These are phyloP conservation scores for Aspergillus intermedius DNA, from an alignment of 2,329 filamentous ascomycete species.

Conservation along the genomic window DNA sequence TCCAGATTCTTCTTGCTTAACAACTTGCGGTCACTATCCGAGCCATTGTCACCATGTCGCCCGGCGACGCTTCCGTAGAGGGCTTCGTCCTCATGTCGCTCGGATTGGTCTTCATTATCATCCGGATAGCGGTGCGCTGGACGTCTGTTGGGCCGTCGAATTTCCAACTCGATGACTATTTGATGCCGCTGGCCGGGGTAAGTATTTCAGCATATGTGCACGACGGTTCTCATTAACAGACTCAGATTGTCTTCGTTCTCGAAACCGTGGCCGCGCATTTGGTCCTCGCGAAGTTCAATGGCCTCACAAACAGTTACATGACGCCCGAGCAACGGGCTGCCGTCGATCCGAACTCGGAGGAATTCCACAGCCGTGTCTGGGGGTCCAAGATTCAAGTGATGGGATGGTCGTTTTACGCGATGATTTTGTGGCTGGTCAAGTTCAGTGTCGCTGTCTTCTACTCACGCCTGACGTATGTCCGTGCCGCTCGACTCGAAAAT, in stretches of 20 bases:
- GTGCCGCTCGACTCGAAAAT: not conserved
- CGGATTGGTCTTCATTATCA: slow-evolving; percentile 41
- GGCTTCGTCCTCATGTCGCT: slow-evolving; percentile 46
- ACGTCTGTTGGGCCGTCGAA: slow-evolving; percentile 38
- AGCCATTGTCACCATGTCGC: not conserved
- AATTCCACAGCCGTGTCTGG: slow-evolving; percentile 42
- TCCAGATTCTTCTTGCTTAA: too few species aligned
- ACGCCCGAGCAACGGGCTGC: slow-evolving; percentile 41
- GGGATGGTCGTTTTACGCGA: slow-evolving; percentile 49
- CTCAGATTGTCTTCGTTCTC: slow-evolving; percentile 41
- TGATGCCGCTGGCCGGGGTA: slow-evolving; percentile 49
- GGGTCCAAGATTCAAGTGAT: slow-evolving; percentile 48
- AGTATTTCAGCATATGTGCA: slow-evolving; percentile 10
- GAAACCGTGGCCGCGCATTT: slow-evolving; percentile 45
- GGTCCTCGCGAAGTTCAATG: slow-evolving; percentile 41
- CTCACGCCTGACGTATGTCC: slow-evolving; percentile 42
- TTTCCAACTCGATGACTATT: slow-evolving; percentile 50
- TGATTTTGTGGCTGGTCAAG: slow-evolving; percentile 49
- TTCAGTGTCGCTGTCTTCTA: slow-evolving; percentile 51
- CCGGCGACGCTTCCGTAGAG: slow-evolving; percentile 18
- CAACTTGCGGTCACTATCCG: not conserved
- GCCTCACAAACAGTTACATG: slow-evolving; percentile 53
- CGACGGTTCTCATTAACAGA: not conserved
- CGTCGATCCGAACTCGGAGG: slow-evolving; percentile 38
- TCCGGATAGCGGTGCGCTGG: slow-evolving; percentile 46